Evolutionary conservation across 78 protist species (phyloP), one percentile per base, ranked within the genome.

Genomic region (Cyanophora paradoxa): DNA sequence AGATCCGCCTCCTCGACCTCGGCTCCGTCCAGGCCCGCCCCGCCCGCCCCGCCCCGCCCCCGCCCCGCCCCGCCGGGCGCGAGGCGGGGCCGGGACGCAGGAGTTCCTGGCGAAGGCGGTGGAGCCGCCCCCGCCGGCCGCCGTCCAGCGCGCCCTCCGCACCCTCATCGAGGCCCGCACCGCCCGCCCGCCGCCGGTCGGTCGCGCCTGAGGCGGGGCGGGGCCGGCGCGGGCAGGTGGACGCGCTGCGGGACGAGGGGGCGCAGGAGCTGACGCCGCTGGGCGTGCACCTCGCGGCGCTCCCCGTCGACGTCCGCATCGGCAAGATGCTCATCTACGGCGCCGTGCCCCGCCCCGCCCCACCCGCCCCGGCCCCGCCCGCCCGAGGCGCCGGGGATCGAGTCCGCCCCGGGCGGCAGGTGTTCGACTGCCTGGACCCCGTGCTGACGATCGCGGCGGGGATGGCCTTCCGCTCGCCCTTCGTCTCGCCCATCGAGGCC

Each of bases 381-480:
- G n/a, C n/a, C n/a, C n/a, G n/a, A n/a, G n/a, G n/a, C n/a, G n/a
- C n/a, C n/a, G n/a, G n/a, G n/a, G n/a, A n/a, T n/a, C n/a, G n/a
- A n/a, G n/a, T n/a, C n/a, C n/a, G n/a, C n/a, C n/a, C n/a, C n/a
- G n/a, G n/a, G n/a, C 26, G 33, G 62, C 26, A n/a, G 19, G 20
- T 48, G n/a, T 28, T 61, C 56, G 56, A 72, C 7, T 61, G 94
- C 63, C 28, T 92, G 20, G 92, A 90, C 73, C 94, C 94, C 19
- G 76, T 88, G 31, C 74, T 90, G 40, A 87, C 92, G 4, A 92
- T 92, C 68, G 91, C 92, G 2, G 96, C 96, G 5, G 66, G 82
- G 24, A 42, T 87, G 19, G 62, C 16, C 30, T 31, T 33, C 8
- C 67, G 67, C 42, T 41, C 84, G 33, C 96, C 94, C 30, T 89